Conservation (phyloP, 768 basidiomycete species). For the Inosperma sp. region DNA sequence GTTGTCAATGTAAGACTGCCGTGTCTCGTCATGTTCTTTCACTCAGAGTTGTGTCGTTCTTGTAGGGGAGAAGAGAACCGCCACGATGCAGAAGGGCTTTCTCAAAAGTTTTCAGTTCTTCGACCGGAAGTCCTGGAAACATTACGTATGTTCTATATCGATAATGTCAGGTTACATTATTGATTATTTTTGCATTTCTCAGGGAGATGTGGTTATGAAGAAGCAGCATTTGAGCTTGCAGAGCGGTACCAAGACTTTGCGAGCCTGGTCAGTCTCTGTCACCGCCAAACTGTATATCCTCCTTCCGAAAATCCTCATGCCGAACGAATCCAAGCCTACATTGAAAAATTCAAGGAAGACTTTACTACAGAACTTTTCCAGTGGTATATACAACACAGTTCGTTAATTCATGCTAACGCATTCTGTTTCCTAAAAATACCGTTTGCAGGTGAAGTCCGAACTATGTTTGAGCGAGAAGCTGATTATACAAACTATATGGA, state of each 20-base stretch:
- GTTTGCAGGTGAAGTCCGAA: conserved; percentile 65
- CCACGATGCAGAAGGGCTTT: conserved; percentile 54
- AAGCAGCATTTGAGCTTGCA: conserved; percentile 75
- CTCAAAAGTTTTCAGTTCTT: conserved; percentile 63
- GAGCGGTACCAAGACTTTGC: conserved; percentile 84
- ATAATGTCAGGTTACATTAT: background rate
- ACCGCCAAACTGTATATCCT: conserved; percentile 59
- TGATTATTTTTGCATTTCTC: conserved; percentile 1
- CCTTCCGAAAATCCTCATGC: conserved; percentile 62
- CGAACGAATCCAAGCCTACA: conserved; percentile 61
- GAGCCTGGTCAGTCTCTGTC: conserved; percentile 80
- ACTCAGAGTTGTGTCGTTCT: background rate
- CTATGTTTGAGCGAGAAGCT: conserved; percentile 75
- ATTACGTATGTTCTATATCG: conserved; percentile 52
- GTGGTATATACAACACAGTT: conserved; percentile 91
- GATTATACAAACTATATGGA: conserved; percentile 61
- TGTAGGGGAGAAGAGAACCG: conserved; percentile 33
- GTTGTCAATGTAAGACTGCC: conserved; percentile 48
- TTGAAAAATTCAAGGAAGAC: conserved; percentile 71
- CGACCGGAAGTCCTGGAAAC: conserved; percentile 77
- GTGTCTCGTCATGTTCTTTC: background rate
- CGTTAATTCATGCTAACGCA: conserved; percentile 13
- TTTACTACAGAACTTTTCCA: conserved; percentile 89
- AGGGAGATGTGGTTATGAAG: conserved; percentile 66
- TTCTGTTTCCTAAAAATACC: conserved; percentile 1